phyloP scores from a whole-genome alignment of 2,329 filamentous ascomycete genomes.

The Botryotinia globosa region DNA sequence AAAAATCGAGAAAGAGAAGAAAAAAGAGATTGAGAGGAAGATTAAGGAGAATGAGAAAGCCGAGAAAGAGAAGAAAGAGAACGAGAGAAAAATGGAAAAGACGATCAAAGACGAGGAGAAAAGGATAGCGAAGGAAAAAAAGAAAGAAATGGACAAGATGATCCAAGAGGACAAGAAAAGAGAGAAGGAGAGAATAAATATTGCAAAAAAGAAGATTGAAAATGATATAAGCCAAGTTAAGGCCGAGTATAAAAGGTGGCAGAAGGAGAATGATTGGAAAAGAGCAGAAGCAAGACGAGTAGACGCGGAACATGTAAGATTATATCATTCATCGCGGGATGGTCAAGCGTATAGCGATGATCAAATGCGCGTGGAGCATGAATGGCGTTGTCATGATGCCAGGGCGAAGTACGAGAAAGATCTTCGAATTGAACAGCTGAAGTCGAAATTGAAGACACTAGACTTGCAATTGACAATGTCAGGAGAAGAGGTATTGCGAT shows the following conservation, averaged over 20 bases:
- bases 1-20: not conserved
- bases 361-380: accelerated
- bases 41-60: not conserved
- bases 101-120: not conserved
- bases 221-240: not conserved
- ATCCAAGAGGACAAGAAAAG: not conserved
- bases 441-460: not conserved
- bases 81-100: not conserved
- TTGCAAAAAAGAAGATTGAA: not conserved
- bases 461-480: not conserved
- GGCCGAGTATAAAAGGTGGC: too few relatives aligned
- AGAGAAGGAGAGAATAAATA: not conserved
- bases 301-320: not conserved
- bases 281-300: not conserved
- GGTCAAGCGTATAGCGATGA: not conserved
- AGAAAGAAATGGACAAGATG: not conserved
- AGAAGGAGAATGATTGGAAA: too few relatives aligned
- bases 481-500: not conserved
- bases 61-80: not conserved
- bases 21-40: not conserved
- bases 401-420: not conserved
- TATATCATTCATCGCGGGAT: not conserved
- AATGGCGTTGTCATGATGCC: not conserved
- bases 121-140: not conserved
- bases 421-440: not conserved